These are phyloP conservation scores for Beauveria brongniartii DNA, from an alignment of 2,329 filamentous ascomycete species.

Conservation along the genomic window DNA sequence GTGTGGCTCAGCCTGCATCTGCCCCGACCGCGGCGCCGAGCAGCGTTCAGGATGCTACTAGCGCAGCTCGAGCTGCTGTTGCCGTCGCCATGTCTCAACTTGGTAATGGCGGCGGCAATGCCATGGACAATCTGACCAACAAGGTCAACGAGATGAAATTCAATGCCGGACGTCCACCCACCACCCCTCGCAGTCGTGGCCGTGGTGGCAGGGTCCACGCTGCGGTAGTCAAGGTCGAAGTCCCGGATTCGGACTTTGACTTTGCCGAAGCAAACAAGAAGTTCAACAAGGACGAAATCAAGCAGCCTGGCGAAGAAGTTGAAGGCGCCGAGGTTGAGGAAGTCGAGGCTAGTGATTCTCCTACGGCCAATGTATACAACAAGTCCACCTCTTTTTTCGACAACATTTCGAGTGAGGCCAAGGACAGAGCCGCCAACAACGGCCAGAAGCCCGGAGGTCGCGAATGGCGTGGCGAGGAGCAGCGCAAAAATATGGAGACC, in stretches of 20 bases:
- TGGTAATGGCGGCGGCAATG: slow-evolving; percentile 33
- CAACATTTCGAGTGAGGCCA: slow-evolving; percentile 92
- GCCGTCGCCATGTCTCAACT: slow-evolving; percentile 73
- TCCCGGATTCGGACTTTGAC: slow-evolving; percentile 86
- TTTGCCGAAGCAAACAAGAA: slow-evolving; percentile 56
- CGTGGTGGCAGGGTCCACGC: slow-evolving; percentile 38
- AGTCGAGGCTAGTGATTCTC: slow-evolving; percentile 34
- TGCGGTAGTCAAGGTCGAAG: slow-evolving; percentile 62
- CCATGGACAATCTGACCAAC: slow-evolving; percentile 63
- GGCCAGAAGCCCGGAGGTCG: slow-evolving; percentile 65
- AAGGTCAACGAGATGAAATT: slow-evolving; percentile 72
- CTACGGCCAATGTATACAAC: slow-evolving; percentile 59
- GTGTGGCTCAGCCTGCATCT: slow-evolving; percentile 22
- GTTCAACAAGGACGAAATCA: slow-evolving; percentile 47
- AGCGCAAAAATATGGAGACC: slow-evolving; percentile 93
- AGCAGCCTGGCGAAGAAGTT: slow-evolving; percentile 68
- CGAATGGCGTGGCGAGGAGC: slow-evolving; percentile 87
- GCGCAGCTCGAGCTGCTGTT: slow-evolving; percentile 69
- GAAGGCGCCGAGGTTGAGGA: slow-evolving; percentile 31
- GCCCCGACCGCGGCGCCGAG: slow-evolving; percentile 26
- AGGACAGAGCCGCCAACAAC: slow-evolving; percentile 71
- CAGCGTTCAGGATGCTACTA: slow-evolving; percentile 58
- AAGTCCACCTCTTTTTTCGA: slow-evolving; percentile 91
- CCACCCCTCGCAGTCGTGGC: slow-evolving; percentile 41
- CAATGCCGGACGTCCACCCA: slow-evolving; percentile 45